Evolutionary conservation across 2,329 filamentous ascomycete species (phyloP).

Genomic region (Clarireedia paspali): DNA sequence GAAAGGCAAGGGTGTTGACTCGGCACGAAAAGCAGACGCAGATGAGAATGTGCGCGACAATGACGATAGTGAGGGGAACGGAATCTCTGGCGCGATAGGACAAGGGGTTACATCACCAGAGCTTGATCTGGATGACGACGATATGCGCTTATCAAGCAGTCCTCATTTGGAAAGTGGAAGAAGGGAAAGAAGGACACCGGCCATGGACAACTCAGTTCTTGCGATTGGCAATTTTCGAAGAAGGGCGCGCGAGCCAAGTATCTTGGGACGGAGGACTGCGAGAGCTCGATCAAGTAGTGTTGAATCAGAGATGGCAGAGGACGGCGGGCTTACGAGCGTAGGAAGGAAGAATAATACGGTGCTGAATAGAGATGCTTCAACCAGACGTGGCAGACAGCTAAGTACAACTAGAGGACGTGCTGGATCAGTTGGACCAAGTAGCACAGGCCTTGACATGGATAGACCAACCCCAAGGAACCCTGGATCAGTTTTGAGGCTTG

Average conservation of each 20-base stretch:
- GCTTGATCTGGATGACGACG: not conserved
- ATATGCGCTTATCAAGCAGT: slow-evolving; percentile 20
- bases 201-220: slow-evolving; percentile 31
- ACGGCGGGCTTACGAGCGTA: slow-evolving; percentile 23
- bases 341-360: slow-evolving; percentile 22
- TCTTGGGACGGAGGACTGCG: slow-evolving; percentile 19
- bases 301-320: slow-evolving; percentile 26
- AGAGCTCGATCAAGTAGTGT: slow-evolving; percentile 27
- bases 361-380: slow-evolving; percentile 27
- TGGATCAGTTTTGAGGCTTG: slow-evolving; percentile 42
- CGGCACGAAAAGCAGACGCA: not conserved
- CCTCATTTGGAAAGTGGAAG: slow-evolving; percentile 25
- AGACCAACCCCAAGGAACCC: slow-evolving; percentile 21
- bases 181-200: slow-evolving; percentile 20
- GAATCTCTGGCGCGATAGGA: not conserved
- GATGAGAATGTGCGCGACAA: not conserved
- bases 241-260: slow-evolving; percentile 42
- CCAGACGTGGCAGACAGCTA: slow-evolving; percentile 29
- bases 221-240: slow-evolving; percentile 49
- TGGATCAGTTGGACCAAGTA: slow-evolving; percentile 18
- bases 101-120: not conserved
- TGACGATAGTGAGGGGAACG: not conserved
- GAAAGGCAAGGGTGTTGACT: slow-evolving; percentile 15
- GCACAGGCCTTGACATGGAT: slow-evolving; percentile 21
- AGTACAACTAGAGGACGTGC: slow-evolving; percentile 27